Base-by-base conservation (phyloP, 306 rosid species). In the Trifolium subterraneum region DNA sequence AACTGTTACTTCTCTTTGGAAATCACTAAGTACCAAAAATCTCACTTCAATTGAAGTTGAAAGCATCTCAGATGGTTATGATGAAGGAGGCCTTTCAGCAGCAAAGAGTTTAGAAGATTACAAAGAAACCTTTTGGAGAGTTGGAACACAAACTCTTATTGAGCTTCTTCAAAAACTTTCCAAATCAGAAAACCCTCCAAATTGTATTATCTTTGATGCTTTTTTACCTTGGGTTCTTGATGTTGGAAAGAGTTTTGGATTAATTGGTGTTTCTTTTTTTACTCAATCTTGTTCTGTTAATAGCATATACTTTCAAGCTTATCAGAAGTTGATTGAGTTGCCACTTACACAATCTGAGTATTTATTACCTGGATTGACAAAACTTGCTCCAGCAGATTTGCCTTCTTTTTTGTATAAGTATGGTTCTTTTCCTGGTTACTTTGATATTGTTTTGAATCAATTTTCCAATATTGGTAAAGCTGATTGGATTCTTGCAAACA, bases 201-300 rank as follows among this genome's bases (percentile, higher is more conserved):
- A 33, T 70, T 51, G 74, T 70, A 19, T 70, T 51, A 70, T 70
- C 19, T 70, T 31, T 70, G 74, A 70, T 70, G 63, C 74, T 5
- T 70, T 70, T 2, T 31, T 70, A 60, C 74, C 74, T 70, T 70
- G 74, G 74, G 74, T 11, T 19, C 74, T 70, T 70, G 74, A 70
- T 70, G 63, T 51, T 70, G 63, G 20, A 8, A 70, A 70, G 35
- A 36, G 16, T 3, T 70, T 51, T 70, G 64, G 50, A 6, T 4
- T 70, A 13, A 8, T 70, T 51, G 74, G 74, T 70, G 74, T 35
- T 52, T 7, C 63, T 11, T 70, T 70, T 35, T 70, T 70, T 8
- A 70, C 74, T 2, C 74, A 70, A 70, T 51, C 63, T 51, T 70
- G 74, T 70, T 31, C 74, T 70, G 63, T 51, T 51, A 50, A 51